A percentile compares a stretch with the other conserved stretches of the same genome.
phyloP scores from a whole-genome alignment of 2,329 filamentous ascomycete species.

The Epichloe bromicola region DNA sequence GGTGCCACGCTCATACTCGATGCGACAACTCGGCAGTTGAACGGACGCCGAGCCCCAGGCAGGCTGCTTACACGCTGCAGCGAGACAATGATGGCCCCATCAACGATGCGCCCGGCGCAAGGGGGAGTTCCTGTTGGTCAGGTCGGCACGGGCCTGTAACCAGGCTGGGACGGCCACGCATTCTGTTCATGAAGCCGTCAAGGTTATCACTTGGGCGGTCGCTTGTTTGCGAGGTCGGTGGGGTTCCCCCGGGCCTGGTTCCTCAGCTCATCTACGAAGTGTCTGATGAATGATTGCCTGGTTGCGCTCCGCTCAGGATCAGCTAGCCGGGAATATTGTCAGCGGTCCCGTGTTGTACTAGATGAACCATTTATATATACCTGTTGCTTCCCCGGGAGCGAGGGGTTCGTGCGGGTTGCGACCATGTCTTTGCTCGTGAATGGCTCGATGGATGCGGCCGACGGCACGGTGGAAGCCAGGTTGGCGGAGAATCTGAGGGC shows the following conservation, averaged over 20 bases:
- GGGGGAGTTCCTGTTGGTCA: no score
- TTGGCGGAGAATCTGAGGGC: slow-evolving; percentile 32
- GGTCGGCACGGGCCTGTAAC: no score
- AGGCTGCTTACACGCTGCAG: not conserved
- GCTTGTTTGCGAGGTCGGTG: slow-evolving; percentile 22
- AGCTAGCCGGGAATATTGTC: slow-evolving; percentile 10
- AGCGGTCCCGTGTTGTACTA: slow-evolving; percentile 6
- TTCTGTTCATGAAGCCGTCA: no score
- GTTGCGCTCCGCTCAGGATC: slow-evolving; percentile 18
- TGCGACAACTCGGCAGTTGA: slow-evolving; percentile 35
- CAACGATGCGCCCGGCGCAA: no score
- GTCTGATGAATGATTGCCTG: slow-evolving; percentile 24
- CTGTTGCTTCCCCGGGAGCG: slow-evolving; percentile 38
- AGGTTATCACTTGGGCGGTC: slow-evolving; percentile 13
- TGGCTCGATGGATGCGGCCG: slow-evolving; percentile 35
- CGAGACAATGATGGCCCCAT: not conserved
- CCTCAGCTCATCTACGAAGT: slow-evolving; percentile 38
- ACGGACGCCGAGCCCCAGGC: slow-evolving; percentile 26
- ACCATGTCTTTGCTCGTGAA: slow-evolving; percentile 36
- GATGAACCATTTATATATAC: slow-evolving; percentile 16
- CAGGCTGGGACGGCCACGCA: no score
- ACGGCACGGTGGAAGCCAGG: slow-evolving; percentile 40
- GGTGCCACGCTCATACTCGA: slow-evolving; percentile 44
- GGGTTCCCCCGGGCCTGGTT: slow-evolving; percentile 36
- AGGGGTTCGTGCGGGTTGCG: slow-evolving; percentile 37